phyloP scores from a whole-genome alignment of 805 yeast species.

The Candida chauliodis region DNA sequence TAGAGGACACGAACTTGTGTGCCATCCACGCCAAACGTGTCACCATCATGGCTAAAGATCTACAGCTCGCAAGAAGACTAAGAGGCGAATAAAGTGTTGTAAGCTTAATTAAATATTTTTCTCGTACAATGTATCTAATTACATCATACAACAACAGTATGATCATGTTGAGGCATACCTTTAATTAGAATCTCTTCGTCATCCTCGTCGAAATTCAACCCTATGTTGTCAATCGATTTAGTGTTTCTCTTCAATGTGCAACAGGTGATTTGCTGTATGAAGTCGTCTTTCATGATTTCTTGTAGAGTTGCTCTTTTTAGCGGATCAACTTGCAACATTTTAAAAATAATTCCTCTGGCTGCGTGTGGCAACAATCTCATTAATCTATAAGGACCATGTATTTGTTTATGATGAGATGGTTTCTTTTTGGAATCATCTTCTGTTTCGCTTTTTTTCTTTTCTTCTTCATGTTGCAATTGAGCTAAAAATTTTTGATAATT shows the following conservation, averaged over 20 bases:
- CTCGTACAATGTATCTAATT: constrained; percentile 1
- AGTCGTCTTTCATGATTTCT: constrained; percentile 64
- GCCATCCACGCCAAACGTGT: constrained; percentile 39
- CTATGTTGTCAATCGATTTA: constrained; percentile 17
- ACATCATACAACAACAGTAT: constrained; percentile 26
- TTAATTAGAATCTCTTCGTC: constrained; percentile 32
- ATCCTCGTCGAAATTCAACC: constrained; percentile 30
- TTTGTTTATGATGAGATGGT: constrained; percentile 46
- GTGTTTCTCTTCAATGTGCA: constrained; percentile 47
- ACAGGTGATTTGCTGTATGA: constrained; percentile 61
- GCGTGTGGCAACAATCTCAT: constrained; percentile 83
- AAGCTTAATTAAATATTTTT: too few species aligned
- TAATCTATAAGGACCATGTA: constrained; percentile 80
- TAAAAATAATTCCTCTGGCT: constrained; percentile 68
- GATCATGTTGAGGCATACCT: constrained; percentile 40
- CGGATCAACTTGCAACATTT: constrained; percentile 63
- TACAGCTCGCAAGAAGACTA: constrained; percentile 74
- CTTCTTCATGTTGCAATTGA: constrained; percentile 8
- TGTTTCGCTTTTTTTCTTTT: constrained; percentile 12
- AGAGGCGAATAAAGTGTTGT: constrained; percentile 40
- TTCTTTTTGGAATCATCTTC: constrained; percentile 24
- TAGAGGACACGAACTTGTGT: constrained; percentile 74
- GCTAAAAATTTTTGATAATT: constrained; percentile 8
- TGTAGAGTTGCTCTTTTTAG: constrained; percentile 59
- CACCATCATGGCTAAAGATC: constrained; percentile 82